These are phyloP conservation scores for Fomitopsis betulina DNA, from an alignment of 1,284 basidiomycete genomes.

Conservation along the genomic window DNA sequence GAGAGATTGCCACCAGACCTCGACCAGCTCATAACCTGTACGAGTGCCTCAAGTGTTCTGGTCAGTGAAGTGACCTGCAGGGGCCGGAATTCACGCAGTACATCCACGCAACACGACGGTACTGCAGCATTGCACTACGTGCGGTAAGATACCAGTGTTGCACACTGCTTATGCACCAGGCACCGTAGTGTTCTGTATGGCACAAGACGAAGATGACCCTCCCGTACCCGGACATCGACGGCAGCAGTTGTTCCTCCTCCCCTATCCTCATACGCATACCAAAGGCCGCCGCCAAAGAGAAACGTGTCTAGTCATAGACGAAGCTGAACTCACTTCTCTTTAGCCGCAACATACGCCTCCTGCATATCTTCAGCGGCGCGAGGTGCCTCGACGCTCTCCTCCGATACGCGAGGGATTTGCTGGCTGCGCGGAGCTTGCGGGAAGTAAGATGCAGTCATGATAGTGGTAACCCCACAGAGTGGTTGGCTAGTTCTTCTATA, in stretches of 20 bases:
- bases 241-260: not conserved
- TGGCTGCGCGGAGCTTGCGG: slow-evolving; percentile 13
- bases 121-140: no score
- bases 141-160: no score
- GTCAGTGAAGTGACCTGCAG: no score
- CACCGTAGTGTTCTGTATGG: no score
- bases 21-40: not conserved
- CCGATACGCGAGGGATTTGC: slow-evolving; percentile 16
- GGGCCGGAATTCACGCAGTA: no score
- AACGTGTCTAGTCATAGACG: not conserved
- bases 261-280: not conserved
- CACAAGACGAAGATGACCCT: no score
- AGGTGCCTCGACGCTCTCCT: slow-evolving; percentile 19
- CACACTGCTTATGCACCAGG: no score
- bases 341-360: slow-evolving; percentile 67
- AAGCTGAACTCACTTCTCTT: slow-evolving; percentile 50
- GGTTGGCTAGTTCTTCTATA: not conserved
- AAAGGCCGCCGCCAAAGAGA: not conserved
- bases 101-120: no score
- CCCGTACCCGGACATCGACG: not conserved
- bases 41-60: no score
- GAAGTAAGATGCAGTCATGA: slow-evolving; percentile 26
- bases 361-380: slow-evolving; percentile 52
- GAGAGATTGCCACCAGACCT: not conserved
- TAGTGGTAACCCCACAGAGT: not conserved